Evolutionary conservation across 192 early-diverging fungal species (phyloP), one percentile per base, ranked within the genome.

Genomic region (Backusella macrospora): DNA sequence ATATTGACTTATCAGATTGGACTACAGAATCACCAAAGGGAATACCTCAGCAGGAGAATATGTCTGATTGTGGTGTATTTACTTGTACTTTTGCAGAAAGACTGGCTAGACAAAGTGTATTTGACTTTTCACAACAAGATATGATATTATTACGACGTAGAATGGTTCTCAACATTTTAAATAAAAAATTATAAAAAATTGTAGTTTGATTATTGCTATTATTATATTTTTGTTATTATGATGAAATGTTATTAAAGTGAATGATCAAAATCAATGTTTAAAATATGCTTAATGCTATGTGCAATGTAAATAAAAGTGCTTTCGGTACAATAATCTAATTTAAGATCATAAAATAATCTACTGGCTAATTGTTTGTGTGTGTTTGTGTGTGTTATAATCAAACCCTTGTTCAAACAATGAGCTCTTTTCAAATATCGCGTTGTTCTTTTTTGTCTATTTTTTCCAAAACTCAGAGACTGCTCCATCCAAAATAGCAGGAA

Each of bases 61-160:
- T 92, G 15, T 95, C 89, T 65, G 97, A 99, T 84, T 99, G 97
- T 76, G 97, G 97, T 9, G 95, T 98, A 6, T 99, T 99, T 78
- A 90, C 95, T 0, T 91, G 89, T 69, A 91, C 90, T 15, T 96
- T 97, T 86, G 92, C 94, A 7, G 95, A 99, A 70, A 87, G 89
- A 73, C 70, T 82, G 14, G 70, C 89, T 2, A 80, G 94, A n/a
- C 70, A 77, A n/a, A 81, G 81, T 0, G 67, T 73, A 9, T 91
- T 96, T 76, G 83, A 83, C 21, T 96, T 96, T 82, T 78, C 86
- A 4, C 95, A 96, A 72, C 73, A 78, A 12, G 71, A 92, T 55
- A 97, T 96, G 92, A 68, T 74, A 1, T 81, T 88, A 38, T 78
- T 96, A 23, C 83, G 97, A 10, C 77, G 85, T 55, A 83, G 91